phyloP scores from a whole-genome alignment of 805 yeast genomes.

The Sungouiozyma ichnusensis region DNA sequence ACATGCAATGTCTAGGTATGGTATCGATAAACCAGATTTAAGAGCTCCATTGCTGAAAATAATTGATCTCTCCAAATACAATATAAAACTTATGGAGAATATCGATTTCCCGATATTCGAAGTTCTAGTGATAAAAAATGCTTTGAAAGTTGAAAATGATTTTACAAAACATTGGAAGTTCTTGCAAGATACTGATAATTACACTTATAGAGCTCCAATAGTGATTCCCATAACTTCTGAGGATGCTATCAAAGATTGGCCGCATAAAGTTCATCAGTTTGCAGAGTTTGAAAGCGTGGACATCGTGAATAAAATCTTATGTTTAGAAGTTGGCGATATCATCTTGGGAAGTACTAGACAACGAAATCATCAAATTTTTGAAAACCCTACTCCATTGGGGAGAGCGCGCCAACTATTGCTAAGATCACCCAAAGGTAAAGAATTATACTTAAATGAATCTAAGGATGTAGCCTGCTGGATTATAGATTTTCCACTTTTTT shows the following conservation, averaged over 20 bases:
- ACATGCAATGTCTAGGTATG: conserved; percentile 64
- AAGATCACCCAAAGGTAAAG: conserved; percentile 35
- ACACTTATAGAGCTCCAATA: conserved; percentile 48
- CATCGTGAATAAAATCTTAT: conserved; percentile 27
- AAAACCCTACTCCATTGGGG: conserved; percentile 93
- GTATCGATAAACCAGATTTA: conserved; percentile 92
- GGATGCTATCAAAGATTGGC: conserved; percentile 37
- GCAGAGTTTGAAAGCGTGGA: conserved; percentile 28
- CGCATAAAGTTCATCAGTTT: conserved; percentile 21
- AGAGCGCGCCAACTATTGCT: conserved; percentile 68
- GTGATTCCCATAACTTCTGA: conserved; percentile 40
- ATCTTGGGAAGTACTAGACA: conserved; percentile 69
- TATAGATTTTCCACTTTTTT: conserved; percentile 84
- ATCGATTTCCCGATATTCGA: conserved; percentile 61
- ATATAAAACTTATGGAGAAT: conserved; percentile 28
- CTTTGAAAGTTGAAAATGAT: conserved; percentile 26
- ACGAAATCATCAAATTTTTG: conserved; percentile 50
- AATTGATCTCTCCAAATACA: conserved; percentile 35
- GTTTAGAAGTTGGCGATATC: conserved; percentile 56
- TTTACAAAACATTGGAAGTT: conserved; percentile 28
- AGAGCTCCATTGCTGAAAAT: conserved; percentile 48
- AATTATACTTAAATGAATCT: conserved; percentile 11
- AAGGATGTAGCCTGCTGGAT: conserved; percentile 65
- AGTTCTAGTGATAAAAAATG: conserved; percentile 51
- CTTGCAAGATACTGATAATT: conserved; percentile 35